These are phyloP conservation scores for Neurospora intermedia DNA, from an alignment of 495 filamentous ascomycete genomes.

Conservation along the genomic window DNA sequence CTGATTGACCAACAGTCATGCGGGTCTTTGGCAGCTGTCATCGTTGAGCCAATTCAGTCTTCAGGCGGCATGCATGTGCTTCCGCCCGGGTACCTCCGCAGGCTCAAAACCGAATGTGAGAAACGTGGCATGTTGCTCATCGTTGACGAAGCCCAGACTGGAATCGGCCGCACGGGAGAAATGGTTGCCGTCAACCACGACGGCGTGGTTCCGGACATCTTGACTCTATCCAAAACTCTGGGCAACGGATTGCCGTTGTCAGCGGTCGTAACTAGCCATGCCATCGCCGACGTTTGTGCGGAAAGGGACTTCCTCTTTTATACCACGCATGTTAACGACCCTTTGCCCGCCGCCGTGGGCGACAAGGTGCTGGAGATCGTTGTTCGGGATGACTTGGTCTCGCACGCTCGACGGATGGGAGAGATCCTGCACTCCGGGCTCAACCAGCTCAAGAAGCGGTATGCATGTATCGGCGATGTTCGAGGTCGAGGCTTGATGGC, in stretches of 20 bases:
- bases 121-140: slow-evolving; percentile 43
- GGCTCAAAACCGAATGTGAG: slow-evolving; percentile 36
- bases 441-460: slow-evolving; percentile 29
- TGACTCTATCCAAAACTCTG: slow-evolving; percentile 43
- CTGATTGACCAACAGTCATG: slow-evolving; percentile 41
- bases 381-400: slow-evolving; percentile 36
- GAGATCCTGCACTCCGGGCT: slow-evolving; percentile 32
- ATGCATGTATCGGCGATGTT: slow-evolving; percentile 46
- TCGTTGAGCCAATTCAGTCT: slow-evolving; percentile 44
- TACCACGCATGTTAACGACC: slow-evolving; percentile 42
- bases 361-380: slow-evolving; percentile 48
- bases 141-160: slow-evolving; percentile 47
- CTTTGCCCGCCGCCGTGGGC: slow-evolving; percentile 42
- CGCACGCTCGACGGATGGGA: slow-evolving; percentile 29
- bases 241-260: slow-evolving; percentile 43
- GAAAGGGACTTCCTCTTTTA: slow-evolving; percentile 28
- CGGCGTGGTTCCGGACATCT: slow-evolving; percentile 40
- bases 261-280: slow-evolving; percentile 36
- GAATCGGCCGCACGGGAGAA: slow-evolving; percentile 38
- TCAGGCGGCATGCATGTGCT: slow-evolving; percentile 41
- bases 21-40: slow-evolving; percentile 44
- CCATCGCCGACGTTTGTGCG: slow-evolving; percentile 33
- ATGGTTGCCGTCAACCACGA: slow-evolving; percentile 42
- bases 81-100: slow-evolving; percentile 35
- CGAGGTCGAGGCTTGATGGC: slow-evolving; percentile 43